Evolutionary conservation across 176 grass and related monocot genomes (phyloP).

Genomic region (Eragrostis nindensis): DNA sequence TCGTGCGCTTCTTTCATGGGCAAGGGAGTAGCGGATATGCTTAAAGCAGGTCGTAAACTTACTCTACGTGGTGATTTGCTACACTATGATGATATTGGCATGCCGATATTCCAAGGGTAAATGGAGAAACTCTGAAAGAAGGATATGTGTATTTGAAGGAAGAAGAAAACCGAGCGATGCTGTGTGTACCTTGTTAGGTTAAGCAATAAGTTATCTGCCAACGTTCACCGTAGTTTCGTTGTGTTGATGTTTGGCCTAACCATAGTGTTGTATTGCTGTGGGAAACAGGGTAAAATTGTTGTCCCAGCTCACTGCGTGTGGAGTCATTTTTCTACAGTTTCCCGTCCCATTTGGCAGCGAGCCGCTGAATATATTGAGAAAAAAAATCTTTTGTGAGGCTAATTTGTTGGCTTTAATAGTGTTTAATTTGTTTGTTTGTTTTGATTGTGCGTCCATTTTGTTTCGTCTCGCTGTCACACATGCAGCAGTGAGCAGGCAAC

Average conservation of each 20-base stretch:
- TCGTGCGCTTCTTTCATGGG: slow-evolving; percentile 53
- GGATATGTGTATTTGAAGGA: slow-evolving; percentile 32
- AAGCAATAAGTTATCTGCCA: slow-evolving; percentile 45
- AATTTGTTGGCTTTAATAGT: too few relatives aligned
- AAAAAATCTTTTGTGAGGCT: too few relatives aligned
- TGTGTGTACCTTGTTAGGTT: slow-evolving; percentile 35
- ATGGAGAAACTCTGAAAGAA: slow-evolving; percentile 27
- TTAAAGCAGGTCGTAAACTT: slow-evolving; percentile 25
- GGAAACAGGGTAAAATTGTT: background rate
- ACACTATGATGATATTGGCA: background rate
- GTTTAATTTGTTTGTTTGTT: too few relatives aligned
- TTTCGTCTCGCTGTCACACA: too few relatives aligned
- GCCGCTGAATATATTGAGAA: too few relatives aligned
- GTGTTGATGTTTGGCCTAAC: slow-evolving; percentile 14
- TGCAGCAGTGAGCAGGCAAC: too few relatives aligned
- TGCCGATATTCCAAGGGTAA: slow-evolving; percentile 18
- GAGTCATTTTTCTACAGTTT: background rate
- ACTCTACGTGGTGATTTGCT: background rate
- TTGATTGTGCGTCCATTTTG: too few relatives aligned
- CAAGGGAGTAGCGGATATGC: slow-evolving; percentile 51
- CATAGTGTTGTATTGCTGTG: slow-evolving; percentile 30
- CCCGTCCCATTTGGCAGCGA: background rate
- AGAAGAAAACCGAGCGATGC: slow-evolving; percentile 3
- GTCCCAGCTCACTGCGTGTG: background rate
- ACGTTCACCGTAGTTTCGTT: background rate